These are phyloP conservation scores for Cucurbita pepo DNA, from an alignment of 306 rosid species.

Conservation along the genomic window DNA sequence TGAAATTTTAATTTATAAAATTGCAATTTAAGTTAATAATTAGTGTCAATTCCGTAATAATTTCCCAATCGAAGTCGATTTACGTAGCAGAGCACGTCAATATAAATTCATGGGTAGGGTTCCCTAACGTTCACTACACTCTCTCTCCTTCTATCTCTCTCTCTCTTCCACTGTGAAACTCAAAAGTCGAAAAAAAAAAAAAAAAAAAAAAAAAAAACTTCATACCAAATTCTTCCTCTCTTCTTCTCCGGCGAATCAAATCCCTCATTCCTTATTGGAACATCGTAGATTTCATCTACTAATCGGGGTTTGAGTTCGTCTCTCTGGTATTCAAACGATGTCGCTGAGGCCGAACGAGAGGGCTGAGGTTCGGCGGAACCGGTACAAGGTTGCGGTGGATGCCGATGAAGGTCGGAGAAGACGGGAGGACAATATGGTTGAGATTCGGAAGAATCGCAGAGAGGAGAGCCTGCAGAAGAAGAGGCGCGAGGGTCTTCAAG, in stretches of 20 bases:
- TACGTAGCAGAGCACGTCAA: background rate
- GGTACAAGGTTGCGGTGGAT: conserved; percentile 95
- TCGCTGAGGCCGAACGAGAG: conserved; percentile 84
- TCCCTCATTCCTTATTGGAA: background rate
- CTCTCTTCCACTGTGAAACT: conserved; percentile 6
- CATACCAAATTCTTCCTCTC: background rate
- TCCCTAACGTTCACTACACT: background rate
- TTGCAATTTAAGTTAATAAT: background rate
- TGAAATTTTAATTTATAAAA: no score
- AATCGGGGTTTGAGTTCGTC: background rate
- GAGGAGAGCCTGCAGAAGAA: conserved; percentile 93
- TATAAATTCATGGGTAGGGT: conserved; percentile 5
- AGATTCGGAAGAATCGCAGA: conserved; percentile 91
- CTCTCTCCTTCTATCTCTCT: background rate
- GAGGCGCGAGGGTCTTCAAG: conserved; percentile 81
- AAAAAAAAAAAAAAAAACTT: background rate
- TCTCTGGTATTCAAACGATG: conserved; percentile 23
- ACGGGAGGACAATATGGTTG: conserved; percentile 91
- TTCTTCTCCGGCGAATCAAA: background rate
- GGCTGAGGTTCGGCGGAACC: conserved; percentile 86
- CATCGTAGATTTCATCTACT: background rate
- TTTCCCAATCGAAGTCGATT: background rate
- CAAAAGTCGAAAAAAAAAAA: background rate
- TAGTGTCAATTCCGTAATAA: conserved; percentile 2
- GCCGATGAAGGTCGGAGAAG: conserved; percentile 97